Evolutionary conservation across 768 basidiomycete species (phyloP), one percentile per base, ranked within the genome.

Genomic region (Suillus ampliporus): DNA sequence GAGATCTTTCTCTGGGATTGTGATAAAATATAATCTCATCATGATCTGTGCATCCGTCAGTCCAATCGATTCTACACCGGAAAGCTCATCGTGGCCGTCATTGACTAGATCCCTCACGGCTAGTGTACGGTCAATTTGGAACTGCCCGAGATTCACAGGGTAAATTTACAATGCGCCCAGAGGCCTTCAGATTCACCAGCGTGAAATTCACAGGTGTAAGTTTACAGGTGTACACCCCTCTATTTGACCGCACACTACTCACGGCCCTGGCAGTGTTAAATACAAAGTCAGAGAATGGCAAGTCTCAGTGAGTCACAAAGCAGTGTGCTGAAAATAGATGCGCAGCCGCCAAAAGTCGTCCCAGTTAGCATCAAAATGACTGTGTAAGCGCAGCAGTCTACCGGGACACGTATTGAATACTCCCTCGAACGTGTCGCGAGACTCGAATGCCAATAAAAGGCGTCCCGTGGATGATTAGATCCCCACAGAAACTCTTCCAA

Each of bases 1-100:
- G n/a, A 52, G 51, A 52, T 35, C 51, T 52, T 35, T 21, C 34
- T 35, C n/a, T 52, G 51, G 34, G 51, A 31, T n/a, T 52, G 34
- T 52, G 51, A 52, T 52, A 3, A 52, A 35, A 52, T 31, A 19
- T 23, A 35, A 53, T 53, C 52, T 41, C 54, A 38, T 26, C 10
- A 4, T 40, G 54, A 40, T 56, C 38, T 40, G 6, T 26, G 54
- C 5, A 31, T 10, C 15, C 19, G 17, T 26, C 10, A 21, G 54
- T 40, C 11, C 1, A 35, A 17, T 38, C 15, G 38, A 11, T 28
- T 10, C 9, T 40, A 54, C 50, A 34, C 19, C 28, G 26, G 47
- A 51, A 51, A 51, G 28, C 31, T 51, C 48, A 19, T 23, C 14
- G 46, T 47, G 14, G 23, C 23, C 43, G 3, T 44, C n/a, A 10